Evolutionary conservation across 306 rosid species (phyloP), one percentile per base, ranked within the genome.

Genomic region (Aeschynomene evenia): DNA sequence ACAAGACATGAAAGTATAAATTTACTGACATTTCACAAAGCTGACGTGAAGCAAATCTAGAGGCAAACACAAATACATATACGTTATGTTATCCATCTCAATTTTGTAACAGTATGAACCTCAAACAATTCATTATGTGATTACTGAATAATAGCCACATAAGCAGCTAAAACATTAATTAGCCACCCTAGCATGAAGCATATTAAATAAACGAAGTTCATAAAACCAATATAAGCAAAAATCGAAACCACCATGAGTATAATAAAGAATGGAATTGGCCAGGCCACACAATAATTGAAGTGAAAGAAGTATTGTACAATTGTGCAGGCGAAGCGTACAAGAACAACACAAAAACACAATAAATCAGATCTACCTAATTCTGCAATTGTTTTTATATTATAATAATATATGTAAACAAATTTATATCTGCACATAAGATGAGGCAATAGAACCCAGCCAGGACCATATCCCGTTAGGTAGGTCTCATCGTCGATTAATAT

Each of bases 321-420:
- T 28, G 31, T 28, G 3, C 4, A 37, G 2, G 43, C 43, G 3
- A 37, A 37, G 43, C 43, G 12, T 9, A 37, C 20, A 45, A 45
- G n/a, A n/a, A n/a, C n/a, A n/a, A n/a, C n/a, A n/a, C n/a, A n/a
- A n/a, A n/a, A 3, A 28, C 15, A 45, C 9, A 45, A 45, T 3
- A 22, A 9, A n/a, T 36, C 52, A 53, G 69, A 63, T 72, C 60
- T 9, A 60, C 19, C 40, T 13, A 58, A 29, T 71, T 15, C 8
- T 13, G 7, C 33, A 28, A 21, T 49, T 7, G 21, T 26, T 3
- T 34, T 6, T 53, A 56, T 13, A 56, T 10, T 39, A n/a, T n/a
- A n/a, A n/a, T n/a, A n/a, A n/a, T n/a, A n/a, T n/a, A n/a, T n/a
- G n/a, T n/a, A n/a, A n/a, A n/a, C n/a, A n/a, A n/a, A n/a, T n/a